Evolutionary conservation across 225 moss, liverwort and hornwort species (phyloP).

Genomic region (Takakia lepidozioides): DNA sequence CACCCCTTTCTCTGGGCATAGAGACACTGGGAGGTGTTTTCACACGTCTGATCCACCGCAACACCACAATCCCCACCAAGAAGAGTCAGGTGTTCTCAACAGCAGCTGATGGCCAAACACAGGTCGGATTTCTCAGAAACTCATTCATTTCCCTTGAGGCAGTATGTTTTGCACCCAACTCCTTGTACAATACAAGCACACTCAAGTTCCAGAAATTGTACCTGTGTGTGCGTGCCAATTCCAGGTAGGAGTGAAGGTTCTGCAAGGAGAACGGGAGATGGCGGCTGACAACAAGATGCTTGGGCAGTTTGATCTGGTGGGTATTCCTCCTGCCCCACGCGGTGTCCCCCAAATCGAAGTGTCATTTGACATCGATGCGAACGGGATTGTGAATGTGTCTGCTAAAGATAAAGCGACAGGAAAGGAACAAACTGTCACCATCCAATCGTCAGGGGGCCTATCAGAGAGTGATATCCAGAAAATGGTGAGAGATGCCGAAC

Average conservation of each 20-base stretch:
- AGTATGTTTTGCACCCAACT: too few relatives aligned
- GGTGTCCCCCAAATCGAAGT: slow-evolving; percentile 88
- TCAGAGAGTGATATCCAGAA: slow-evolving; percentile 77
- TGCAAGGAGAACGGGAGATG: slow-evolving; percentile 97
- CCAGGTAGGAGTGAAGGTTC: slow-evolving; percentile 85
- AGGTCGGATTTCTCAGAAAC: too few relatives aligned
- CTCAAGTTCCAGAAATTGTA: too few relatives aligned
- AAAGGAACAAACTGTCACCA: slow-evolving; percentile 78
- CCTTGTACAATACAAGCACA: too few relatives aligned
- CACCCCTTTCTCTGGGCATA: slow-evolving; percentile 79
- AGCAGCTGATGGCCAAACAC: slow-evolving; percentile 82
- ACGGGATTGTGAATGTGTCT: slow-evolving; percentile 82
- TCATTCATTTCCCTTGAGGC: too few relatives aligned
- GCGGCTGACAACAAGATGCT: slow-evolving; percentile 70
- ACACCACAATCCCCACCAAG: slow-evolving; percentile 91
- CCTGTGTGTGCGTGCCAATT: too few relatives aligned
- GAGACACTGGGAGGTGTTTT: slow-evolving; percentile 91
- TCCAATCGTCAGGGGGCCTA: slow-evolving; percentile 86
- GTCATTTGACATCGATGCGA: too few relatives aligned
- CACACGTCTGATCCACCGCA: slow-evolving; percentile 74
- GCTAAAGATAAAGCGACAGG: slow-evolving; percentile 81
- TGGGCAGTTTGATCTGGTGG: slow-evolving; percentile 85
- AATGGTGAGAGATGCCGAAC: slow-evolving; percentile 89
- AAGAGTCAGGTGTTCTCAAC: too few relatives aligned
- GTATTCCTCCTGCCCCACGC: slow-evolving; percentile 80